phyloP scores from a whole-genome alignment of 176 grass and related monocot genomes.

The Phyllostachys edulis region DNA sequence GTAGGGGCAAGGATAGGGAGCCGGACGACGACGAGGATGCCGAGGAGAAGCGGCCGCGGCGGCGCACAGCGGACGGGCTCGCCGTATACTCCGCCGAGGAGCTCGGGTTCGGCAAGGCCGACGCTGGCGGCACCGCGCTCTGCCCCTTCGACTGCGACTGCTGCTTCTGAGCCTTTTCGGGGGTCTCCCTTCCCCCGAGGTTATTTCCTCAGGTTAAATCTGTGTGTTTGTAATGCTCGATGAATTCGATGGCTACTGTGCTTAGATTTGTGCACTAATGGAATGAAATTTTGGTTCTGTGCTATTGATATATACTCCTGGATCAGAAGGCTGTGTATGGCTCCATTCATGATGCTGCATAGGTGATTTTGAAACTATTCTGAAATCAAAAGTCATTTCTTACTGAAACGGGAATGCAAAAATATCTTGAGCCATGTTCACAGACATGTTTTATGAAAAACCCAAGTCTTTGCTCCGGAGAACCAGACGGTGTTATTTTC shows the following conservation, averaged over 20 bases:
- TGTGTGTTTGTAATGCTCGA: conserved; percentile 4
- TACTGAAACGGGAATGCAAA: background rate
- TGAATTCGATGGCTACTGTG: background rate
- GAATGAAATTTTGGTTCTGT: conserved; percentile 42
- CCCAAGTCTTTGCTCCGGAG: background rate
- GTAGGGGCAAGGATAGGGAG: conserved; percentile 25
- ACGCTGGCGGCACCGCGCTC: conserved; percentile 55
- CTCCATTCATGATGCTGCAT: background rate
- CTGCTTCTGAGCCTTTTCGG: conserved; percentile 61
- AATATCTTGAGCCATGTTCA: no score
- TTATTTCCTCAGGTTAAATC: conserved; percentile 14
- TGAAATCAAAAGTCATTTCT: background rate
- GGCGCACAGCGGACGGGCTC: conserved; percentile 62
- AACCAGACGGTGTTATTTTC: background rate
- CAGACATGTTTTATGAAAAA: no score
- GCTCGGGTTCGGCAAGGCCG: conserved; percentile 63
- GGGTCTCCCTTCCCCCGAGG: background rate
- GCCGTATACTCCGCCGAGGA: conserved; percentile 65
- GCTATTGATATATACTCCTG: background rate
- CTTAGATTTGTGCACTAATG: conserved; percentile 20
- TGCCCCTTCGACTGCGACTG: conserved; percentile 83
- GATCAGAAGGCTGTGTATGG: background rate
- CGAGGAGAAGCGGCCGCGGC: conserved; percentile 46
- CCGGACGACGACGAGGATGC: conserved; percentile 24
- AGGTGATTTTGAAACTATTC: background rate